phyloP scores from a whole-genome alignment of 306 rosid species.

The Lathyrus tuberosus region DNA sequence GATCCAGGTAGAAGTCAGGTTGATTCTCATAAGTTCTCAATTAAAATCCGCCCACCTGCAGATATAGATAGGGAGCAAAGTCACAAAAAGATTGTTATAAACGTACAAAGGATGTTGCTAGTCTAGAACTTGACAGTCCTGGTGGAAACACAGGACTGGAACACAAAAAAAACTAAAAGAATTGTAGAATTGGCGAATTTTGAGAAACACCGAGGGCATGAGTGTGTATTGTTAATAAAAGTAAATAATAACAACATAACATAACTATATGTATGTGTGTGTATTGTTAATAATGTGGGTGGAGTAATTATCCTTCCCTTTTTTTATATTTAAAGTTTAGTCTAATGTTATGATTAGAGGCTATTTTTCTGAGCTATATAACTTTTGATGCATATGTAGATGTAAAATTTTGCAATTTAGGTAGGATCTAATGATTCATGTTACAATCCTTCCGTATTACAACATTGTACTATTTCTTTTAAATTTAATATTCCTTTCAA shows the following conservation, averaged over 20 bases:
- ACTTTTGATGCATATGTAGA: background rate
- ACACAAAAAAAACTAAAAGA: slow-evolving; percentile 82
- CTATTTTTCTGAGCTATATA: background rate
- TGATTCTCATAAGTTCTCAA: slow-evolving; percentile 56
- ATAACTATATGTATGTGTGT: too few species aligned
- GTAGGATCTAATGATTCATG: too few species aligned
- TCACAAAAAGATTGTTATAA: slow-evolving; percentile 80
- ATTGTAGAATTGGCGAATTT: slow-evolving; percentile 77
- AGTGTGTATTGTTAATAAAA: too few species aligned
- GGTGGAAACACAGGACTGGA: slow-evolving; percentile 60
- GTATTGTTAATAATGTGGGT: too few species aligned
- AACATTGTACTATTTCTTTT: too few species aligned
- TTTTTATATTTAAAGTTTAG: background rate
- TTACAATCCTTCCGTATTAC: too few species aligned
- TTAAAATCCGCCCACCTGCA: slow-evolving; percentile 48
- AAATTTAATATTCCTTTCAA: too few species aligned
- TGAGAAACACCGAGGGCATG: slow-evolving; percentile 66
- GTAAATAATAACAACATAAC: too few species aligned
- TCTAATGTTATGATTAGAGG: background rate
- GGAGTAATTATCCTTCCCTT: too few species aligned
- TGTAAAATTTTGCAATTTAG: too few species aligned
- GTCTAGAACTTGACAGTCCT: slow-evolving; percentile 69
- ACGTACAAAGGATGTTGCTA: slow-evolving; percentile 73
- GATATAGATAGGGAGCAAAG: slow-evolving; percentile 67
- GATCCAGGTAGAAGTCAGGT: too few species aligned